Percentiles rank a stretch among this genome's conserved stretches.
phyloP scores from a whole-genome alignment of 2,329 filamentous ascomycete species.

The Kalaharituber pfeilii region DNA sequence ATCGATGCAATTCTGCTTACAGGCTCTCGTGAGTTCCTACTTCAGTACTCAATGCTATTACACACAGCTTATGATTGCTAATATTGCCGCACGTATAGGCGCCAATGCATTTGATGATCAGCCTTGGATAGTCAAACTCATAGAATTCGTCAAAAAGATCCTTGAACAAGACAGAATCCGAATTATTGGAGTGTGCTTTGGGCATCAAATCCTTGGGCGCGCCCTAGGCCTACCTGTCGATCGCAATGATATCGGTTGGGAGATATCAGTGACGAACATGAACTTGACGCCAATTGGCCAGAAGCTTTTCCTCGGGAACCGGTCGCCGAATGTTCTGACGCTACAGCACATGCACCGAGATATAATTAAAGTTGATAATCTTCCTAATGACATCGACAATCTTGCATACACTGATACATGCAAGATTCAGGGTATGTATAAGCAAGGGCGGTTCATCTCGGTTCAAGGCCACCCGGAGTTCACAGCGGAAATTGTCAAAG shows the following conservation, averaged over 20 bases:
- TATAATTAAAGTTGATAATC: conserved; percentile 38
- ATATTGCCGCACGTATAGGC: conserved; percentile 4
- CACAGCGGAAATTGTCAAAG: conserved; percentile 49
- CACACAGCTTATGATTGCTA: not conserved
- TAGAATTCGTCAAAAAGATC: conserved; percentile 44
- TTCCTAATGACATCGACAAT: conserved; percentile 43
- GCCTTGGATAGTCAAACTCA: conserved; percentile 59
- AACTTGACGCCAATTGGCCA: conserved; percentile 51
- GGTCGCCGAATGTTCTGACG: conserved; percentile 18
- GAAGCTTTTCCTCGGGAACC: conserved; percentile 51
- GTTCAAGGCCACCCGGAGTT: conserved; percentile 84
- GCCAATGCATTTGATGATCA: conserved; percentile 51
- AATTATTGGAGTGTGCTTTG: conserved; percentile 70
- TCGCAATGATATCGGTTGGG: conserved; percentile 55
- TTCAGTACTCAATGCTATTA: too few relatives aligned
- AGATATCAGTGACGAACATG: conserved; percentile 56
- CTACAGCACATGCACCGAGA: conserved; percentile 73
- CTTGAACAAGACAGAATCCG: conserved; percentile 45
- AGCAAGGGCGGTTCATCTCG: conserved; percentile 47
- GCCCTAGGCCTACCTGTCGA: conserved; percentile 52
- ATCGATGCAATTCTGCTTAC: conserved; percentile 72
- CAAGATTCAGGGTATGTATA: conserved; percentile 64
- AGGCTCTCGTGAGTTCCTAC: conserved; percentile 41
- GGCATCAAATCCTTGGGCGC: conserved; percentile 67
- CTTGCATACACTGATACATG: conserved; percentile 51